These are phyloP conservation scores for Tetrastigma voinierianum DNA, from an alignment of 164 flowering plant species.

Conservation along the genomic window DNA sequence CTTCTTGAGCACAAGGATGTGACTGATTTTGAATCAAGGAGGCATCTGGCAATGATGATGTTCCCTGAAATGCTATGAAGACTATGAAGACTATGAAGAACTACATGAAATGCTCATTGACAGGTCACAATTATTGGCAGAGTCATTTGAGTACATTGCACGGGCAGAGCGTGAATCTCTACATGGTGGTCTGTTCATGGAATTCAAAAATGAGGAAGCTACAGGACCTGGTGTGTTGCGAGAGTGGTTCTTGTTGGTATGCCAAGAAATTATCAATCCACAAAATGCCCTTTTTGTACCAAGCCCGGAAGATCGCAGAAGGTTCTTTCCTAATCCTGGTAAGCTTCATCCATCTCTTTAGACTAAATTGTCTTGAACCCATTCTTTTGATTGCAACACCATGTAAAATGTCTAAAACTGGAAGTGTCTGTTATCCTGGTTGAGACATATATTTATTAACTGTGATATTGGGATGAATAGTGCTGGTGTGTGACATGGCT, in stretches of 20 bases:
- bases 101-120: slow-evolving; percentile 93
- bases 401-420: no score
- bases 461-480: no score
- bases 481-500: no score
- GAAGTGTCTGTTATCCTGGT: no score
- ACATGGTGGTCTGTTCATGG: slow-evolving; percentile 74
- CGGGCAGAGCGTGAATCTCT: slow-evolving; percentile 51
- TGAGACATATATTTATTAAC: no score
- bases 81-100: slow-evolving; percentile 90
- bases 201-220: slow-evolving; percentile 94
- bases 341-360: slow-evolving; percentile 8
- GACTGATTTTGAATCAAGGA: slow-evolving; percentile 65
- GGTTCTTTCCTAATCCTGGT: slow-evolving; percentile 95
- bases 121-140: slow-evolving; percentile 68
- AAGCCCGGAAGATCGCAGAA: slow-evolving; percentile 76
- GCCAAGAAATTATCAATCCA: slow-evolving; percentile 77
- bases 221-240: slow-evolving; percentile 94
- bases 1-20: slow-evolving; percentile 70
- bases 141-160: slow-evolving; percentile 78
- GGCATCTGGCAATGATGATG: slow-evolving; percentile 76
- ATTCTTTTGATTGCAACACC: no score
- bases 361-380: not conserved
- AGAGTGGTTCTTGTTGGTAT: slow-evolving; percentile 92
- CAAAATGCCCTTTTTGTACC: slow-evolving; percentile 78
- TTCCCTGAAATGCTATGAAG: slow-evolving; percentile 70